Conservation (phyloP, 805 yeast species). For the Hyphopichia homilentoma region DNA sequence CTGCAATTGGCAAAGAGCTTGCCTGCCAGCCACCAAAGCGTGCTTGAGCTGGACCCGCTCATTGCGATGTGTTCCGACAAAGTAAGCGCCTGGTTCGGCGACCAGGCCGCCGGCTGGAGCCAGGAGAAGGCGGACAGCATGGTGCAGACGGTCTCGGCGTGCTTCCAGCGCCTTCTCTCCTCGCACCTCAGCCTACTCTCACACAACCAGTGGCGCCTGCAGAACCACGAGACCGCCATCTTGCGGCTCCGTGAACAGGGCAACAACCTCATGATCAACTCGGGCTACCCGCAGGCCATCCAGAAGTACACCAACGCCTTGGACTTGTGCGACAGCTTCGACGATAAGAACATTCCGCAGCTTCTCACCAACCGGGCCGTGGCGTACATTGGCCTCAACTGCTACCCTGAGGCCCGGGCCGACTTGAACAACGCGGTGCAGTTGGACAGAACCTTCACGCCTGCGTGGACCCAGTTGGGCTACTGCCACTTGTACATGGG, state of each 20-base stretch:
- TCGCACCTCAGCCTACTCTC: neutral
- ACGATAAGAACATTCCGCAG: conserved; percentile 22
- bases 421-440: conserved; percentile 32
- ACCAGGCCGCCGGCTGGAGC: no score
- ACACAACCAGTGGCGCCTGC: neutral
- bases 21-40: no score
- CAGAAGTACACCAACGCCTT: conserved; percentile 35
- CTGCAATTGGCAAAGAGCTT: no score
- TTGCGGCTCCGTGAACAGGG: conserved; percentile 33
- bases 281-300: conserved; percentile 37
- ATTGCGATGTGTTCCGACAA: no score
- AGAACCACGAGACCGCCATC: conserved; percentile 4
- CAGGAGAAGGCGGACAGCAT: no score
- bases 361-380: conserved; percentile 36
- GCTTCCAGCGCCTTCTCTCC: no score
- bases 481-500: conserved; percentile 42
- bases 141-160: no score
- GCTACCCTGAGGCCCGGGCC: conserved; percentile 35
- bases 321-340: conserved; percentile 13
- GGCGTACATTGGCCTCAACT: conserved; percentile 38
- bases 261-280: conserved; percentile 34
- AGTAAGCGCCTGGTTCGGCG: no score
- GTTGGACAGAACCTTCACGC: conserved; percentile 30
- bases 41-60: no score
- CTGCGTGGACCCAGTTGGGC: conserved; percentile 44